Evolutionary conservation across 1,284 basidiomycete genomes (phyloP).

Genomic region (Lentinula novae-zelandiae): DNA sequence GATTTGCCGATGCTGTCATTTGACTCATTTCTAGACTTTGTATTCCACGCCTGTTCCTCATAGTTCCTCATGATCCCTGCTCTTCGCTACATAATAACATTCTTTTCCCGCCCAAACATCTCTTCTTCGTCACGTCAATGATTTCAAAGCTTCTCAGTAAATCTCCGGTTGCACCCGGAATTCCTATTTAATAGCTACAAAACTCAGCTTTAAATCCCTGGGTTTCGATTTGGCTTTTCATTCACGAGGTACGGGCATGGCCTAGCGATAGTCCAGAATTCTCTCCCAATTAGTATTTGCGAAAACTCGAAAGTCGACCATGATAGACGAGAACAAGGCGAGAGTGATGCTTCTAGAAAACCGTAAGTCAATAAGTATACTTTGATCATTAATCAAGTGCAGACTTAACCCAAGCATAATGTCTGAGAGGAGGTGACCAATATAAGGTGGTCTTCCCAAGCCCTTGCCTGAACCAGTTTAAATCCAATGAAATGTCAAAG

Average conservation of each 20-base stretch:
- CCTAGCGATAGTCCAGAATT: not conserved
- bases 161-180: not conserved
- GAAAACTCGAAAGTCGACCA: not conserved
- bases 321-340: not conserved
- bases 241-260: not conserved
- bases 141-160: not conserved
- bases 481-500: not conserved
- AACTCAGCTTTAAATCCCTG: not conserved
- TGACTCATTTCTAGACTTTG: not conserved
- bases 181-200: not conserved
- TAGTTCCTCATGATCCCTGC: too few species aligned
- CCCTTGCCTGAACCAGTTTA: not conserved
- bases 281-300: not conserved
- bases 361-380: not conserved
- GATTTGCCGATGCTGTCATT: not conserved
- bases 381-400: too few species aligned
- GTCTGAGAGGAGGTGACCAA: too few species aligned
- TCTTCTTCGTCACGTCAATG: not conserved
- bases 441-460: too few species aligned
- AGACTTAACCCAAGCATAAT: too few species aligned
- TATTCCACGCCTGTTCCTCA: not conserved
- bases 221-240: not conserved
- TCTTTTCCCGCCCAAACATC: not conserved
- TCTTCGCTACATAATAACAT: too few species aligned
- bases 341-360: not conserved